phyloP scores from a whole-genome alignment of 169 alveolate genomes.

The Prorocentrum cordatum region DNA sequence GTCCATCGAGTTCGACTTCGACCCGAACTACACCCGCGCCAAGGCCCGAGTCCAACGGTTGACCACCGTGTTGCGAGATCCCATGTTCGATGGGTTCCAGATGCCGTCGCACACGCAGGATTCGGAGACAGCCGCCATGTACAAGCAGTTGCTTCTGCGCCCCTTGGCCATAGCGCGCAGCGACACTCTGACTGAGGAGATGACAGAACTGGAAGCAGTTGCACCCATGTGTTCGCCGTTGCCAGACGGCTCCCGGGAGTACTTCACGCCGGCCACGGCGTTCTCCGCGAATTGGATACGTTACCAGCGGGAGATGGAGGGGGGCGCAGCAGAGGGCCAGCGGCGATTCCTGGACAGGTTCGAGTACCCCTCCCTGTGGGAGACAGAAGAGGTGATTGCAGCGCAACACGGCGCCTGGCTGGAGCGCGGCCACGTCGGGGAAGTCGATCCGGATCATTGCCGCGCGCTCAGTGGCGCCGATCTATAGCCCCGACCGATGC shows the following conservation, averaged over 20 bases:
- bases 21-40: not conserved
- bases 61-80: not conserved
- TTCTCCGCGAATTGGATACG: not conserved
- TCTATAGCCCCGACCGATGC: too few species aligned
- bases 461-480: too few species aligned
- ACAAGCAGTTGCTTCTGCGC: constrained; percentile 4
- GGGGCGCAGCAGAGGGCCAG: not conserved
- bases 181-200: not conserved
- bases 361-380: constrained; percentile 9
- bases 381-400: constrained; percentile 16
- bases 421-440: too few species aligned
- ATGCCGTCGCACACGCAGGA: not conserved
- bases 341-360: not conserved
- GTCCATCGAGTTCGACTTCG: not conserved
- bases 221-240: not conserved
- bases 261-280: not conserved
- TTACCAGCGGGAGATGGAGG: not conserved
- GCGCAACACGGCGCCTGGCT: too few species aligned
- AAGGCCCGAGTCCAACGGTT: not conserved
- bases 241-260: not conserved
- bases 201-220: not conserved
- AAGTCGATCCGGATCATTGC: too few species aligned
- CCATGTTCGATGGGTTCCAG: constrained; percentile 11
- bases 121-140: not conserved
- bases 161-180: not conserved